A percentile compares a stretch with the other conserved stretches of the same genome.
Conservation (phyloP, 1,139 yeast species). For the Pneumocystis carinii region DNA sequence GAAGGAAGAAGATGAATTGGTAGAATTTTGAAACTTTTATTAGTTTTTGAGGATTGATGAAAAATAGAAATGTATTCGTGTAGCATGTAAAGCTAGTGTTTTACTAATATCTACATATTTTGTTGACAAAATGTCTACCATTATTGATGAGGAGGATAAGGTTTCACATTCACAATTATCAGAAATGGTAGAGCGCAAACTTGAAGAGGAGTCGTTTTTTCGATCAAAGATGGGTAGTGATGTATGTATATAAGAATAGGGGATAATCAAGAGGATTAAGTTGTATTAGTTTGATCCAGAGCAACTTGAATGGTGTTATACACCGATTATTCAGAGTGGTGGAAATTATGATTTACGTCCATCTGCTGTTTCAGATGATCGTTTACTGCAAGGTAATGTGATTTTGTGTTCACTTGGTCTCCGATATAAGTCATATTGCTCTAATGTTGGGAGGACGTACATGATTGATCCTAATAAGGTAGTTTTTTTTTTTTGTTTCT, state of each 20-base stretch:
- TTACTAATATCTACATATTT: slow-evolving; percentile 64
- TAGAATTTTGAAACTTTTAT: not conserved
- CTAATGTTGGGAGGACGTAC: slow-evolving; percentile 77
- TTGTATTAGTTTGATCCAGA: slow-evolving; percentile 47
- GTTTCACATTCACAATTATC: slow-evolving; percentile 60
- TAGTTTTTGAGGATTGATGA: not conserved
- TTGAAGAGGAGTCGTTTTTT: slow-evolving; percentile 64
- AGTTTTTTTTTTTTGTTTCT: not conserved
- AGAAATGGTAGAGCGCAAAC: slow-evolving; percentile 64
- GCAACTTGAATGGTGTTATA: slow-evolving; percentile 83
- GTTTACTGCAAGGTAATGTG: slow-evolving; percentile 58
- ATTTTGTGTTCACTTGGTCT: slow-evolving; percentile 74
- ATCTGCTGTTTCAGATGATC: slow-evolving; percentile 61
- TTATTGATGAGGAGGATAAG: slow-evolving; percentile 73
- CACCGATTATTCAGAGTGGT: slow-evolving; percentile 84
- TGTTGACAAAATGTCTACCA: slow-evolving; percentile 74
- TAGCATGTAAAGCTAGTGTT: slow-evolving; percentile 65
- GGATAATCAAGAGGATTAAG: slow-evolving; percentile 18
- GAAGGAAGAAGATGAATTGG: slow-evolving; percentile 67
- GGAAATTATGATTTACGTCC: slow-evolving; percentile 74
- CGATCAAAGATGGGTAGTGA: slow-evolving; percentile 39
- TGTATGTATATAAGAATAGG: slow-evolving; percentile 18
- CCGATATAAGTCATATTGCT: slow-evolving; percentile 78
- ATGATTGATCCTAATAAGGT: slow-evolving; percentile 69
- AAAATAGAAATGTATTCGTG: slow-evolving; percentile 27